Evolutionary conservation across 2,329 filamentous ascomycete genomes (phyloP), one percentile per base, ranked within the genome.

Genomic region (Ophiostoma fasciatum): DNA sequence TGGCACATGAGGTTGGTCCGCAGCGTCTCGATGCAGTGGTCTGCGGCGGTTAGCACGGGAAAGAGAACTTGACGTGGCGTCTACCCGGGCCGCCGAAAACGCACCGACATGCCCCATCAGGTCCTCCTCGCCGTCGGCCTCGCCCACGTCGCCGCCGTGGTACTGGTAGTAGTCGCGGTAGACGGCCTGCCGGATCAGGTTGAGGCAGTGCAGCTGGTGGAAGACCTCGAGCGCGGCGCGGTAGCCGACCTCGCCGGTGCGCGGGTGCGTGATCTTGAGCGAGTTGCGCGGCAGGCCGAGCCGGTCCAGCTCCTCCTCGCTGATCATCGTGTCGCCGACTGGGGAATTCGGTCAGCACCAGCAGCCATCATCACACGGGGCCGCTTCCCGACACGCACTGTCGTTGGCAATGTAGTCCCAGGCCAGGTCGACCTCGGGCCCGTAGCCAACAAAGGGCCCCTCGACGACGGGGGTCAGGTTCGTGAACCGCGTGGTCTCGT

Each of bases 291-390:
- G 66, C 4, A 66, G 54, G 5, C 63, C 62, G 1, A 77, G 61
- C 17, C 61, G 62, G 28, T 61, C 52, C 20, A 74, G 62, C 45
- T 75, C 69, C 6, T 61, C 55, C 17, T 60, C 55, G 1, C 64
- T 64, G 35, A 77, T 67, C 63, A 73, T 71, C 45, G 71, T 68
- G 48, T 76, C 71, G 26, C 71, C 71, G 19, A 76, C 69, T 70
- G 13, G 17, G 18, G 13, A 25, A 29, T 40, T 27, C 31, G n/a
- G n/a, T n/a, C n/a, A n/a, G n/a, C n/a, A n/a, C n/a, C n/a, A n/a
- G n/a, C n/a, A n/a, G n/a, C n/a, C n/a, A n/a, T n/a, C n/a, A n/a
- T n/a, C n/a, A n/a, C n/a, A n/a, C n/a, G n/a, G n/a, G n/a, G n/a
- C n/a, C n/a, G n/a, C n/a, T n/a, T n/a, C 28, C 7, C 17, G 2